Evolutionary conservation across 768 basidiomycete species (phyloP).

Genomic region (Kondoa malvinella): DNA sequence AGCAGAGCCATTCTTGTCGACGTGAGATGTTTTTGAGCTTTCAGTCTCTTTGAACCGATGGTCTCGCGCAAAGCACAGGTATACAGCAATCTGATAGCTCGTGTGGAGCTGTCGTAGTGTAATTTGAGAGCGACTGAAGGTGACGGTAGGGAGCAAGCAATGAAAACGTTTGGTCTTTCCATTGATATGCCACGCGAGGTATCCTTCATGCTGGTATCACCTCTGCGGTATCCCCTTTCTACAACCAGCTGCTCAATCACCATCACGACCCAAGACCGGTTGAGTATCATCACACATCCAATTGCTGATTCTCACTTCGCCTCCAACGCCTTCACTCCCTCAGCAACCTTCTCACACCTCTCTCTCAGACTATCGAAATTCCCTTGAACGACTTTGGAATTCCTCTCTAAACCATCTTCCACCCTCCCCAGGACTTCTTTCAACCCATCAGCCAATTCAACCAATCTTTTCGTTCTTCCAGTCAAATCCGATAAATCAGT

Average conservation of each 20-base stretch:
- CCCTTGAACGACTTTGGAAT: slow-evolving; percentile 49
- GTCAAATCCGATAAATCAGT: slow-evolving; percentile 40
- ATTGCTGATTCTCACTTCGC: background rate
- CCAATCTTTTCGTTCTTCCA: slow-evolving; percentile 32
- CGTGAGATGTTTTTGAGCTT: background rate
- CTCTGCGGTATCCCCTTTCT: too few species aligned
- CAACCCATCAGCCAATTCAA: slow-evolving; percentile 53
- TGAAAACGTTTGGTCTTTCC: too few species aligned
- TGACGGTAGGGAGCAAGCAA: too few species aligned
- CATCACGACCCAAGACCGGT: too few species aligned
- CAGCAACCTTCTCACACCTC: slow-evolving; percentile 34
- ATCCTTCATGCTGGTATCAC: too few species aligned
- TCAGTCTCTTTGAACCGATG: background rate
- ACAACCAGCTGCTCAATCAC: too few species aligned
- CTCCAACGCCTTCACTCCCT: slow-evolving; percentile 14
- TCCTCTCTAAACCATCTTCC: slow-evolving; percentile 58
- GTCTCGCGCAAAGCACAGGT: background rate
- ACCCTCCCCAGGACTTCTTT: slow-evolving; percentile 51
- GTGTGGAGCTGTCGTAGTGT: too few species aligned
- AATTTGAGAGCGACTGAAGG: too few species aligned
- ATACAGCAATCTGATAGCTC: background rate
- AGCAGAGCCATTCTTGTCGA: background rate
- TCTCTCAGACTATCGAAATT: slow-evolving; percentile 47
- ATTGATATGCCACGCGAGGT: too few species aligned
- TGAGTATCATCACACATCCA: too few species aligned